Evolutionary conservation across 306 rosid genomes (phyloP).

Genomic region (Acacia melanoxylon): DNA sequence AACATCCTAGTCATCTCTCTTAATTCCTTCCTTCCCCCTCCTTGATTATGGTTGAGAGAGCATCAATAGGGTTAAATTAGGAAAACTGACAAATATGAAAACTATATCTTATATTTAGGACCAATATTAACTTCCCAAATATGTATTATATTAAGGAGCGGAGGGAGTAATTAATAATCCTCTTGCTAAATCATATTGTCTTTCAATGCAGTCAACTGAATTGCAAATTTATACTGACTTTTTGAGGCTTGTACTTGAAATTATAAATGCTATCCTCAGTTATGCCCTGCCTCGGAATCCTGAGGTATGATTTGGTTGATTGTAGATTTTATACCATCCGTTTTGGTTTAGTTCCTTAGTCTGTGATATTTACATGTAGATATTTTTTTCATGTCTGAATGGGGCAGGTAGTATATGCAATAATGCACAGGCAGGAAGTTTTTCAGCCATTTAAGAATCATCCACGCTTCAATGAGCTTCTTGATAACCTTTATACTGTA

Average conservation of each 20-base stretch:
- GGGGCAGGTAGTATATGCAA: conserved; percentile 87
- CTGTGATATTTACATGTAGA: conserved; percentile 1
- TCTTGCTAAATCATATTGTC: conserved; percentile 33
- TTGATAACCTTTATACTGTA: conserved; percentile 93
- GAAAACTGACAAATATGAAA: too few relatives aligned
- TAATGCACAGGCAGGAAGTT: conserved; percentile 98
- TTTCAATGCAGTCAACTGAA: conserved; percentile 81
- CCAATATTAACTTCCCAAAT: too few relatives aligned
- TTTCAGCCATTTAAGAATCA: conserved; percentile 96
- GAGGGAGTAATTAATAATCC: too few relatives aligned
- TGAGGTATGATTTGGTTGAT: conserved; percentile 63
- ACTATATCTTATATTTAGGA: too few relatives aligned
- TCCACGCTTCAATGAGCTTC: conserved; percentile 90
- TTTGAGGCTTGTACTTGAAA: conserved; percentile 97
- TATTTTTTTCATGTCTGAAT: conserved; percentile 21
- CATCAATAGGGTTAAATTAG: too few relatives aligned
- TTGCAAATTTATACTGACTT: conserved; percentile 95
- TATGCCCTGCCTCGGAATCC: conserved; percentile 99
- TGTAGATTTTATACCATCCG: conserved; percentile 14
- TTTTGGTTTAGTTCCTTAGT: conserved; percentile 23
- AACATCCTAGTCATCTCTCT: too few relatives aligned
- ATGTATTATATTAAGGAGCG: too few relatives aligned
- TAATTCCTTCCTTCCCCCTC: too few relatives aligned
- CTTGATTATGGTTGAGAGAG: too few relatives aligned
- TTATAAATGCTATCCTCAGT: conserved; percentile 89